Evolutionary conservation across 2,329 filamentous ascomycete genomes (phyloP), one percentile per base, ranked within the genome.

Genomic region (Hymenoscyphus fraxineus): DNA sequence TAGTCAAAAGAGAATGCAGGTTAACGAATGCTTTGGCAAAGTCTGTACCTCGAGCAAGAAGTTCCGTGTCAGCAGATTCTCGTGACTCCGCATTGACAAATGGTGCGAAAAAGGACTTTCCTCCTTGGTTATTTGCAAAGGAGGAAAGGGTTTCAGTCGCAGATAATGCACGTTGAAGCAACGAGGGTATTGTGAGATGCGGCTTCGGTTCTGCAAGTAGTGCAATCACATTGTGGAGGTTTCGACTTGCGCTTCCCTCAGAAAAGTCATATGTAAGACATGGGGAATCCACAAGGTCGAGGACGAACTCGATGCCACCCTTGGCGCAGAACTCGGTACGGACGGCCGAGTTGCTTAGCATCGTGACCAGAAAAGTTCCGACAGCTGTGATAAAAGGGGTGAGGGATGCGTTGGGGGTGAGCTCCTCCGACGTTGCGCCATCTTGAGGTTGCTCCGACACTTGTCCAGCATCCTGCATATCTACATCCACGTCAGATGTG

Each of bases 201-300:
- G 93, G 88, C 65, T 91, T 92, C 32, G 87, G 85, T 71, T 98
- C 94, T 6, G 93, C 86, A 67, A 97, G 83, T 68, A 89, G 84
- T 67, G 91, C 87, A 59, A 97, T 82, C 12, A 96, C 88, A 41
- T 87, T 85, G 16, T 88, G 85, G 62, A 97, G 81, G 65, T 89
- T 87, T 65, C 88, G 85, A 63, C 88, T 88, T 3, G 90, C 85
- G 61, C 83, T 78, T 6, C 85, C 84, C 51, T 90, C 88, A 47
- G 88, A 84, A 73, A 91, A 88, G 72, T 91, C 85, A 70, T 88
- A 87, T 0, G 92, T 87, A 58, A 98, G 82, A 74, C 92, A 93
- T 5, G 92, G 90, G 38, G 93, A 85, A 62, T 90, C 91, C 51
- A 89, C 89, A 63, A 97, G 86, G 73, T 97, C 92, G 62, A 99